Conservation (phyloP, 345 rosid genomes). For the Moricandia moricandioides region DNA sequence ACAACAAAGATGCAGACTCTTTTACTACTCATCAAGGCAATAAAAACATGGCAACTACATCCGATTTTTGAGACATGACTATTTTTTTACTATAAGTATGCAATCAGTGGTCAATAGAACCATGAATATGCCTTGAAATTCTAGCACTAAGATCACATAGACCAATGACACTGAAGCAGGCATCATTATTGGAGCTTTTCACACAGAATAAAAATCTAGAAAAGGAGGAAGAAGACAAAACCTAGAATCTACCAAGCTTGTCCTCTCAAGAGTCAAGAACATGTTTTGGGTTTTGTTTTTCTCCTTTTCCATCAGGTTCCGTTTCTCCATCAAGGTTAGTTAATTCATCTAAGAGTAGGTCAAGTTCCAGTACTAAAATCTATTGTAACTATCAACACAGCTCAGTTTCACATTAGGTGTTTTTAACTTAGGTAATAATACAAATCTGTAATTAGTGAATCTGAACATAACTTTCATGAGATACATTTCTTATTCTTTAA, state of each 20-base stretch:
- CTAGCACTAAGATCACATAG: neutral
- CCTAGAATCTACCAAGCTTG: too few species aligned
- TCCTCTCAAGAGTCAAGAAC: constrained; percentile 5
- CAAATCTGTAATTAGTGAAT: neutral
- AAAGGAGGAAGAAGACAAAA: neutral
- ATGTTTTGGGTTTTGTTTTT: neutral
- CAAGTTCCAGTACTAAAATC: neutral
- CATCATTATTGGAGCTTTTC: neutral
- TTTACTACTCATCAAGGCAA: neutral
- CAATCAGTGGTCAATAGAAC: neutral
- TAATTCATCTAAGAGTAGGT: neutral
- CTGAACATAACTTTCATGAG: neutral
- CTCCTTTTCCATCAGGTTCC: neutral
- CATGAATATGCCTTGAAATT: neutral
- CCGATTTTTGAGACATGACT: too few species aligned
- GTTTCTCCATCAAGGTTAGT: constrained; percentile 9
- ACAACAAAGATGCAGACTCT: too few species aligned
- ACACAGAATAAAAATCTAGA: neutral
- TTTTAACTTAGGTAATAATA: neutral
- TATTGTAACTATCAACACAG: neutral
- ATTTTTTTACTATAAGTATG: neutral
- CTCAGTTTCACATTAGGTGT: neutral
- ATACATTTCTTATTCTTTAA: constrained; percentile 2
- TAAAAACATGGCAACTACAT: neutral
- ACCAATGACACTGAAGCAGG: neutral